Evolutionary conservation across 768 basidiomycete genomes (phyloP).

Genomic region (Termitomyces bulborhizus): DNA sequence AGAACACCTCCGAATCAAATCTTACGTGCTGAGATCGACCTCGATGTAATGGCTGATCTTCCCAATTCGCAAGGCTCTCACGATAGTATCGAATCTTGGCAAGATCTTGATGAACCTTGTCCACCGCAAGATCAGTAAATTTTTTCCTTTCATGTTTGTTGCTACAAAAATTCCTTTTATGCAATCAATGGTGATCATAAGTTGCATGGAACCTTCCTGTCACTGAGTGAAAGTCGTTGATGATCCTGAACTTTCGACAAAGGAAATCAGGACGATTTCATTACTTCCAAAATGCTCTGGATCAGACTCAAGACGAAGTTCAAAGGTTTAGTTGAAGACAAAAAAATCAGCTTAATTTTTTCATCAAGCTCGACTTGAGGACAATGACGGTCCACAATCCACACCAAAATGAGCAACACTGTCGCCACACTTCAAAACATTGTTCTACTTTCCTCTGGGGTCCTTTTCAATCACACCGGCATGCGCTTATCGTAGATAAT

Average conservation of each 20-base stretch:
- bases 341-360: neutral
- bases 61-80: conserved; percentile 20
- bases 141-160: neutral
- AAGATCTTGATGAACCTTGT: conserved; percentile 8
- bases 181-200: neutral
- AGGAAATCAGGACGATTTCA: neutral
- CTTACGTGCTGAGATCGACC: neutral
- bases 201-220: neutral
- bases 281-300: neutral
- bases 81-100: conserved; percentile 37
- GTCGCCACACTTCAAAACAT: conserved; percentile 1
- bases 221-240: neutral
- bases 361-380: neutral
- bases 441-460: too few relatives aligned
- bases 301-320: neutral
- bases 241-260: neutral
- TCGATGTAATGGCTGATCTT: neutral
- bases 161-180: neutral
- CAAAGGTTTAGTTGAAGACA: neutral
- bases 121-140: neutral
- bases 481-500: too few relatives aligned
- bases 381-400: neutral
- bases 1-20: neutral
- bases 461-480: too few relatives aligned
- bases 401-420: neutral